Evolutionary conservation across 179 eudicot species (phyloP), one percentile per base, ranked within the genome.

Genomic region (Sideroxylon spinosum): DNA sequence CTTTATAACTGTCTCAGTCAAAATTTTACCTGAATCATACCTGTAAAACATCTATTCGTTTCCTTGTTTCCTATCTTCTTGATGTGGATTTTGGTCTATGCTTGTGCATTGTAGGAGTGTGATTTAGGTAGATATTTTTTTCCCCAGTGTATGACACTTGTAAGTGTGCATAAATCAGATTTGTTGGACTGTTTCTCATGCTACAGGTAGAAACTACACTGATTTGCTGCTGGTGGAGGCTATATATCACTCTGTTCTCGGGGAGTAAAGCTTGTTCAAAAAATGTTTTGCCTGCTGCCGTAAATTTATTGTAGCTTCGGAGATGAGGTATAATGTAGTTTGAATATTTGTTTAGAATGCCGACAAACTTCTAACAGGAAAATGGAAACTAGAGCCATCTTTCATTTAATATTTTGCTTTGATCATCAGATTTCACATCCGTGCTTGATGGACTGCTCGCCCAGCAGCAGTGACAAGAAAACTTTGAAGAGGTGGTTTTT

Each of bases 401-500:
- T 50, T 25, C 44, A 16, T 37, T 65, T 44, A 53, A 71, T 44
- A 57, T 66, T 26, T 76, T 71, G 37, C 59, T 53, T 22, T 72
- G 6, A 13, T 26, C 22, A 9, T 60, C 63, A 60, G 63, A 60
- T 60, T 19, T 60, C 63, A 20, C 23, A 22, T 22, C 25, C 7
- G 25, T 60, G 23, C 63, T 60, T 60, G 25, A 60, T 60, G 63
- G 63, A 60, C 86, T 80, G 86, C 84, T 76, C 61, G 10, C 85
- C 76, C 29, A 81, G 82, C 70, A 87, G 84, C 83, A 82, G 86
- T 79, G 87, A 86, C 75, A 88, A 87, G 84, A 88, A 76, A 77
- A 84, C 89, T 67, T 71, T 85, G 71, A 88, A 88, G 80, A 86
- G 82, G 89, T 89, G 91, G 91, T 87, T 89, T 82, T 91, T 86